A percentile compares a stretch with the other conserved stretches of the same genome.
Evolutionary conservation across 768 basidiomycete species (phyloP).

Genomic region (Lactarius quietus): DNA sequence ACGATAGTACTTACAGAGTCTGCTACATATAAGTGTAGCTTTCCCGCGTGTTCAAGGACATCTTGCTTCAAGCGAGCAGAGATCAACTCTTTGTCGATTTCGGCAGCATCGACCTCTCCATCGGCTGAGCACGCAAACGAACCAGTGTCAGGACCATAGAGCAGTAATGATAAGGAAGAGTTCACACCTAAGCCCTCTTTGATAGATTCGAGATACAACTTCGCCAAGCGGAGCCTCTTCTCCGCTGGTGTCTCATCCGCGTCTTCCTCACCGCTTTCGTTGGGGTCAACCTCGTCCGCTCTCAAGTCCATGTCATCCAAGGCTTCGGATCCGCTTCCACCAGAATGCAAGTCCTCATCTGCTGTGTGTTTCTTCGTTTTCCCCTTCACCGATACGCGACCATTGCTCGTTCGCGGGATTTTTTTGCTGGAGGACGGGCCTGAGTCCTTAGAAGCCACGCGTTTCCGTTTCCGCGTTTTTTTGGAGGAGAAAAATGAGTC

Average conservation of each 20-base stretch:
- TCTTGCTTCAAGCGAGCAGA: slow-evolving; percentile 88
- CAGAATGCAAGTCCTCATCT: slow-evolving; percentile 69
- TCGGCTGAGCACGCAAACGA: slow-evolving; percentile 48
- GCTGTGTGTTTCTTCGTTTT: slow-evolving; percentile 28
- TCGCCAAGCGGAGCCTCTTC: slow-evolving; percentile 87
- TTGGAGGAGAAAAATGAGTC: slow-evolving; percentile 73
- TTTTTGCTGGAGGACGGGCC: slow-evolving; percentile 33
- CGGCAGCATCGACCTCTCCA: slow-evolving; percentile 91
- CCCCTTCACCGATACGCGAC: slow-evolving; percentile 24
- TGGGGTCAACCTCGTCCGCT: slow-evolving; percentile 48
- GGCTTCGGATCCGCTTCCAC: slow-evolving; percentile 44
- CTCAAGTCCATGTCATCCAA: slow-evolving; percentile 78
- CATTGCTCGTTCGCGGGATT: slow-evolving; percentile 30
- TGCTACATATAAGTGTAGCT: slow-evolving; percentile 77
- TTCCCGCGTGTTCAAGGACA: slow-evolving; percentile 86
- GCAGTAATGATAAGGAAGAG: neutral
- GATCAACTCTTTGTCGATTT: slow-evolving; percentile 91
- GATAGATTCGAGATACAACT: slow-evolving; percentile 83
- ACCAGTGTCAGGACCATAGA: neutral
- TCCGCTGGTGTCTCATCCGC: slow-evolving; percentile 88
- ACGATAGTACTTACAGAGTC: slow-evolving; percentile 50
- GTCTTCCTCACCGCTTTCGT: slow-evolving; percentile 77
- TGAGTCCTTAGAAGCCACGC: slow-evolving; percentile 37
- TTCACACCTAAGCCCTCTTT: slow-evolving; percentile 64
- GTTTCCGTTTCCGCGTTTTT: slow-evolving; percentile 63